Conservation (phyloP, 2,329 filamentous ascomycete genomes). For the Nothophoma quercina region DNA sequence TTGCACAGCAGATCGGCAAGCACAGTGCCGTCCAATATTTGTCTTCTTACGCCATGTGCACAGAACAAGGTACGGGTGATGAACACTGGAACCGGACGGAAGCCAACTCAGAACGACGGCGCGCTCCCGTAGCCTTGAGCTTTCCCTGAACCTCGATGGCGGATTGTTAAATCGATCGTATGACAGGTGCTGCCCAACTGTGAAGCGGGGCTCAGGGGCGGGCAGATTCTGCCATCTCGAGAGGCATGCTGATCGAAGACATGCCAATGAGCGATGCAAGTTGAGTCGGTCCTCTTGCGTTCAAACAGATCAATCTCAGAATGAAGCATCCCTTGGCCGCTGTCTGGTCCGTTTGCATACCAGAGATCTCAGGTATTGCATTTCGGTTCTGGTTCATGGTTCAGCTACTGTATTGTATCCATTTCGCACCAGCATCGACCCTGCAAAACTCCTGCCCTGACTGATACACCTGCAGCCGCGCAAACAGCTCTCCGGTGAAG, state of each 20-base stretch:
- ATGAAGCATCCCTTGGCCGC: background rate
- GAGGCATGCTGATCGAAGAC: constrained; percentile 1
- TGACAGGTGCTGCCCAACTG: constrained; percentile 26
- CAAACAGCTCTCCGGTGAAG: constrained; percentile 10
- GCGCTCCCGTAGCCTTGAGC: constrained; percentile 33
- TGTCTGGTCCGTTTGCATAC: constrained; percentile 4
- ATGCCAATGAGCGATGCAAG: background rate
- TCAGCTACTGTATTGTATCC: background rate
- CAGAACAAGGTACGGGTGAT: constrained; percentile 26
- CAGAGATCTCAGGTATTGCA: background rate
- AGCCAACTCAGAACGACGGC: constrained; percentile 29
- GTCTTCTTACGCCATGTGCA: constrained; percentile 7
- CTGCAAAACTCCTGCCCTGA: constrained; percentile 2
- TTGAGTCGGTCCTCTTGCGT: background rate
- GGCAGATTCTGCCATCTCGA: background rate
- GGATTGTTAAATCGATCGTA: constrained; percentile 22
- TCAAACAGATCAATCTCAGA: background rate
- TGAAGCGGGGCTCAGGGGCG: constrained; percentile 32
- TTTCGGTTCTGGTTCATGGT: background rate
- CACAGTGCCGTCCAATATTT: constrained; percentile 17
- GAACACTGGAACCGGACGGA: constrained; percentile 28
- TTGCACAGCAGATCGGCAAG: constrained; percentile 19
- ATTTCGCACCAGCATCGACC: constrained; percentile 8
- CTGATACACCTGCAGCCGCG: constrained; percentile 11
- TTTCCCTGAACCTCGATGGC: constrained; percentile 31